Evolutionary conservation across 2,329 filamentous ascomycete genomes (phyloP), one percentile per base, ranked within the genome.

Genomic region (Diaporthe amygdali): DNA sequence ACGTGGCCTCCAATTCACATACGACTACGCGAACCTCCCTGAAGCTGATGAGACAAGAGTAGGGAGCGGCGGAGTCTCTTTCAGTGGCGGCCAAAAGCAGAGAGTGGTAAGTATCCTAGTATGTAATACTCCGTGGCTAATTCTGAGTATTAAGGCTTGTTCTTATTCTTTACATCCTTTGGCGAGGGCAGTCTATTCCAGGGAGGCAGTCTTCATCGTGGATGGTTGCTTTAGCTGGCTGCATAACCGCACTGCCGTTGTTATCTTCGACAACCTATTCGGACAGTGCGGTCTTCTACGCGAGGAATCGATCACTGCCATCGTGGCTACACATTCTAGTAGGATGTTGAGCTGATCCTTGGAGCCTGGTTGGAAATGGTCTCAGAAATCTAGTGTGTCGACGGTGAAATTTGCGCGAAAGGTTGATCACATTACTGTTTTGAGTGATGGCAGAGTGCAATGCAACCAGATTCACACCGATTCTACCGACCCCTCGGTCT

Each of bases 81-180:
- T 76, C 2, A 72, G 68, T 14, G 75, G 75, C 20, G 75, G 75
- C 7, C 75, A 76, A 46, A 74, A 73, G 46, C 74, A 76, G 63
- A 68, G 75, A 46, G 49, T 76, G 2, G 52, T 61, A 27, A n/a
- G n/a, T n/a, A n/a, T n/a, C n/a, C n/a, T n/a, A n/a, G n/a, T n/a
- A n/a, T n/a, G n/a, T n/a, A n/a, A n/a, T n/a, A n/a, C n/a, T n/a
- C n/a, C n/a, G n/a, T n/a, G n/a, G n/a, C n/a, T n/a, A n/a, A n/a
- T n/a, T n/a, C n/a, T n/a, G n/a, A n/a, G n/a, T n/a, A n/a, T n/a
- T n/a, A n/a, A n/a, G n/a, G n/a, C n/a, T n/a, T n/a, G n/a, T n/a
- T n/a, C n/a, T n/a, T n/a, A n/a, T n/a, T n/a, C n/a, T n/a, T n/a
- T n/a, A n/a, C n/a, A n/a, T n/a, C n/a, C n/a, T n/a, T 44, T 74